Evolutionary conservation across 2,329 filamentous ascomycete species (phyloP).

Genomic region (Sphaerulina vaccinii): DNA sequence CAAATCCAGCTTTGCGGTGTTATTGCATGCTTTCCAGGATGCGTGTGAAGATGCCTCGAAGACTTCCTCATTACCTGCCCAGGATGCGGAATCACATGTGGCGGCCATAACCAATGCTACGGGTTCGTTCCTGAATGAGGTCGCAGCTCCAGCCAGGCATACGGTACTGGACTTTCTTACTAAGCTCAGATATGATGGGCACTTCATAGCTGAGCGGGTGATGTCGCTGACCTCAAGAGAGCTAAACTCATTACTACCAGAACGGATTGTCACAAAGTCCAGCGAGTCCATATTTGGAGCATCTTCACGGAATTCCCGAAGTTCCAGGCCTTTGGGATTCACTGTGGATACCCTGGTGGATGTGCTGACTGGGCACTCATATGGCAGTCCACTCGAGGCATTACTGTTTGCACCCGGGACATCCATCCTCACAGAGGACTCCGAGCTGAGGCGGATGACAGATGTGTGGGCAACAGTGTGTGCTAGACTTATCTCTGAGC

Average conservation of each 20-base stretch:
- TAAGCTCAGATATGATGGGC: conserved; percentile 78
- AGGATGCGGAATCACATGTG: conserved; percentile 65
- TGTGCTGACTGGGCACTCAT: conserved; percentile 25
- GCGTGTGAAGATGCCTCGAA: conserved; percentile 71
- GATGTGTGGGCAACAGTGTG: conserved; percentile 87
- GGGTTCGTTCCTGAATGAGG: conserved; percentile 57
- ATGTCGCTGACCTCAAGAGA: conserved; percentile 73
- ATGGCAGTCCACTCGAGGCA: conserved; percentile 31
- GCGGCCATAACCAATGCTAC: conserved; percentile 54
- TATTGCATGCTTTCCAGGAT: conserved; percentile 77
- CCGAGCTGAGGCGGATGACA: conserved; percentile 73
- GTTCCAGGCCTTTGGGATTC: conserved; percentile 31
- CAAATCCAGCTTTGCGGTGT: conserved; percentile 70
- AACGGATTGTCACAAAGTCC: conserved; percentile 75
- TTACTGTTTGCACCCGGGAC: conserved; percentile 43
- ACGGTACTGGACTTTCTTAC: conserved; percentile 77
- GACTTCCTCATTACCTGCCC: conserved; percentile 39
- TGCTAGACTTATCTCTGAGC: conserved; percentile 75
- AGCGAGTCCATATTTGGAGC: conserved; percentile 77
- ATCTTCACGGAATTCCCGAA: conserved; percentile 51
- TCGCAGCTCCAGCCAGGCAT: conserved; percentile 72
- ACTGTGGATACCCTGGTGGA: conserved; percentile 33
- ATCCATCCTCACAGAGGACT: conserved; percentile 26
- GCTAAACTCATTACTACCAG: conserved; percentile 72
- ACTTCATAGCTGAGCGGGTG: conserved; percentile 82